These are phyloP conservation scores for Alternaria arborescens DNA, from an alignment of 2,329 filamentous ascomycete genomes.

Conservation along the genomic window DNA sequence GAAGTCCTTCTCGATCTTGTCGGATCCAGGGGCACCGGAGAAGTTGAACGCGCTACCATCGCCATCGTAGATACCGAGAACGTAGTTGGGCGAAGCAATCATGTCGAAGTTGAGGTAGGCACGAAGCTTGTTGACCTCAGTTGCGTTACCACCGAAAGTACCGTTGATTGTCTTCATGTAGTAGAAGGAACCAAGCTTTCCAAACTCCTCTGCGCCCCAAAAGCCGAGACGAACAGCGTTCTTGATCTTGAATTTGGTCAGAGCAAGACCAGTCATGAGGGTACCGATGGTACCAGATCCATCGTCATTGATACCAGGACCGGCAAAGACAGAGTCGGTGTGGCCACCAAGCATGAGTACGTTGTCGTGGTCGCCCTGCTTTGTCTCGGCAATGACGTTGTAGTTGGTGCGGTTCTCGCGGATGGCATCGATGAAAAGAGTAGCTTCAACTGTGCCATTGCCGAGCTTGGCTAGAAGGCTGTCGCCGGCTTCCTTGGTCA, in stretches of 20 bases:
- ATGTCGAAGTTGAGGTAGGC: slow-evolving; percentile 57
- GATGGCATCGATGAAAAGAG: slow-evolving; percentile 54
- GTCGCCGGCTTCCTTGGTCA: slow-evolving; percentile 67
- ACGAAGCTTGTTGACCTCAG: slow-evolving; percentile 49
- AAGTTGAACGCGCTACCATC: slow-evolving; percentile 51
- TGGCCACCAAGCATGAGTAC: slow-evolving; percentile 53
- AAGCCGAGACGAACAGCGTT: slow-evolving; percentile 54
- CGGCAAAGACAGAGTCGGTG: slow-evolving; percentile 53
- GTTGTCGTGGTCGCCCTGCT: slow-evolving; percentile 52
- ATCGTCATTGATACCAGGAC: slow-evolving; percentile 55
- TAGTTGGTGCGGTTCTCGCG: slow-evolving; percentile 58
- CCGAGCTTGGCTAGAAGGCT: slow-evolving; percentile 64
- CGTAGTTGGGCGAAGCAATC: slow-evolving; percentile 53
- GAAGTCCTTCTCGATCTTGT: slow-evolving; percentile 48
- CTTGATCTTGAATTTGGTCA: slow-evolving; percentile 51
- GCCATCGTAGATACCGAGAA: slow-evolving; percentile 52
- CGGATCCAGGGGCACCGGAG: slow-evolving; percentile 47
- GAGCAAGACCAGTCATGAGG: slow-evolving; percentile 50
- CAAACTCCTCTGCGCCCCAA: slow-evolving; percentile 54
- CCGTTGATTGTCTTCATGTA: slow-evolving; percentile 51
- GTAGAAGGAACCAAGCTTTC: slow-evolving; percentile 50
- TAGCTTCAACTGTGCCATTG: slow-evolving; percentile 47
- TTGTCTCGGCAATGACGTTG: slow-evolving; percentile 51
- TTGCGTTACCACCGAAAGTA: slow-evolving; percentile 36
- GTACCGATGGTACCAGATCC: slow-evolving; percentile 52